phyloP scores from a whole-genome alignment of 306 rosid genomes.

The Prunus salicina region DNA sequence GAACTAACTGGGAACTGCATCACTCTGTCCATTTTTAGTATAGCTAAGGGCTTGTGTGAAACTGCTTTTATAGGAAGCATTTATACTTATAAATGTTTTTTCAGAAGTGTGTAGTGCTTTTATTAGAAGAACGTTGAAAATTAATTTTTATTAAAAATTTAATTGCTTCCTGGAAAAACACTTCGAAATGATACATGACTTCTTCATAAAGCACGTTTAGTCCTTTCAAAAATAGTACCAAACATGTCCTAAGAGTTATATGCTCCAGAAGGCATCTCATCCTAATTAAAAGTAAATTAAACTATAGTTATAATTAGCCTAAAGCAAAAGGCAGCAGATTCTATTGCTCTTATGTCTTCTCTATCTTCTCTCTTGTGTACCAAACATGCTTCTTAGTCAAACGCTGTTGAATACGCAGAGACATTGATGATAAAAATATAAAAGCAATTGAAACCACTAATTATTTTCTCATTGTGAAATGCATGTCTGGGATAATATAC shows the following conservation, averaged over 20 bases:
- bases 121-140: neutral
- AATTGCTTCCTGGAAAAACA: no score
- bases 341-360: neutral
- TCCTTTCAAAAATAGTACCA: no score
- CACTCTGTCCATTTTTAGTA: constrained; percentile 2
- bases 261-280: neutral
- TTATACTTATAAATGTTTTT: no score
- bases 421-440: neutral
- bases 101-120: no score
- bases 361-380: neutral
- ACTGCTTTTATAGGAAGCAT: no score
- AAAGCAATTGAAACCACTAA: neutral
- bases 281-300: neutral
- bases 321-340: constrained; percentile 4
- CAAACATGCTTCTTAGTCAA: neutral
- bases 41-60: no score
- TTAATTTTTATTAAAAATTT: no score
- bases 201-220: no score
- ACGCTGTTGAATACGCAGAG: neutral
- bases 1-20: constrained; percentile 23
- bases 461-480: constrained; percentile 11
- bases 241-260: no score
- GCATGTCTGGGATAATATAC: constrained; percentile 4
- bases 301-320: neutral
- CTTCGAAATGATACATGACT: no score